Percentiles rank a stretch among this genome's conserved stretches.
Evolutionary conservation across 2,329 filamentous ascomycete species (phyloP).

Genomic region (Aspergillus vadensis): DNA sequence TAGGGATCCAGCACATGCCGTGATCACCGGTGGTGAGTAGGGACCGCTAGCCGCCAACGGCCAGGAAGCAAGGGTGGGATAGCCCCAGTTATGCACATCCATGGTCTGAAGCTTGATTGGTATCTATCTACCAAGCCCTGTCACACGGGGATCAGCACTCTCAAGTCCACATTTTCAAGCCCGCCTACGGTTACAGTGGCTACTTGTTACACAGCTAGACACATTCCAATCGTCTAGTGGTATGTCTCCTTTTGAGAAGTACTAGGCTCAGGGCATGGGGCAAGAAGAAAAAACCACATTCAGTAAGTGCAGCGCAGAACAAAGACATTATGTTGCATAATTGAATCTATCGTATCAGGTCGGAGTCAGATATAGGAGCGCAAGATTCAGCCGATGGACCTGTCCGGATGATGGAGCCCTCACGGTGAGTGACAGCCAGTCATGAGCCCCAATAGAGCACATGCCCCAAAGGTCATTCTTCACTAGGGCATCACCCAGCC

Average conservation of each 20-base stretch:
- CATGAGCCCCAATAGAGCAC: constrained; percentile 4
- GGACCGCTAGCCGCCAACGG: neutral
- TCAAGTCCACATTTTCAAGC: neutral
- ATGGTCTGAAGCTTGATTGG: constrained; percentile 1
- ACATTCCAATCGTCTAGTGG: neutral
- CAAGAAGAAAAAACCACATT: neutral
- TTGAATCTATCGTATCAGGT: neutral
- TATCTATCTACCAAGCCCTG: neutral
- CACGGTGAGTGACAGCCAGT: constrained; percentile 6
- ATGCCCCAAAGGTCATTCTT: constrained; percentile 7
- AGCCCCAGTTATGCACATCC: neutral
- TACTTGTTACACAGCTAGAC: neutral
- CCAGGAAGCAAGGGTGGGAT: constrained; percentile 1
- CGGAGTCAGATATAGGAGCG: neutral
- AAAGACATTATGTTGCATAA: neutral
- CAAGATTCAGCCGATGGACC: neutral
- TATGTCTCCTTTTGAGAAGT: neutral
- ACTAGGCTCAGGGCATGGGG: neutral
- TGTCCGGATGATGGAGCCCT: neutral
- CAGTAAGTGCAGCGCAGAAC: too few relatives aligned
- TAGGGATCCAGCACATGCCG: constrained; percentile 19
- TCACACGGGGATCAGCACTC: neutral
- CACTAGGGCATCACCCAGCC: neutral
- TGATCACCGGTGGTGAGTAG: constrained; percentile 14
- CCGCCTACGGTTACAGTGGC: neutral